Conservation (phyloP, 2,329 filamentous ascomycete genomes). For the Arthrinium puccinioides region DNA sequence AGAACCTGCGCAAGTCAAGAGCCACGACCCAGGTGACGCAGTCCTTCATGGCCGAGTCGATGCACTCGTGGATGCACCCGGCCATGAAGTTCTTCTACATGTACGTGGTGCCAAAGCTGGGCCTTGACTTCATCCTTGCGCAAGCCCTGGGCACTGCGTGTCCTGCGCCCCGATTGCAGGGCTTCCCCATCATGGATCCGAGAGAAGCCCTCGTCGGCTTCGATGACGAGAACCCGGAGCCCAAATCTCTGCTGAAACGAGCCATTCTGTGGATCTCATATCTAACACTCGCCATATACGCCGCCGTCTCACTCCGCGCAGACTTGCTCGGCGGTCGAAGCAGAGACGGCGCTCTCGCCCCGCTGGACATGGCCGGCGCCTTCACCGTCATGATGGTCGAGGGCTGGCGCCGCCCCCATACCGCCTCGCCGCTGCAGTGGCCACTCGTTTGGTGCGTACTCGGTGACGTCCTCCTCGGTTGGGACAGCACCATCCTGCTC, state of each 20-base stretch:
- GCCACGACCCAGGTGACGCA: not conserved
- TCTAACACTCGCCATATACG: not conserved
- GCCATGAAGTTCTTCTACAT: not conserved
- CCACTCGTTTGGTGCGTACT: not conserved
- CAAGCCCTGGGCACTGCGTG: not conserved
- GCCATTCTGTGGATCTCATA: not conserved
- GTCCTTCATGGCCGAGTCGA: not conserved
- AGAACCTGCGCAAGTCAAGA: not conserved
- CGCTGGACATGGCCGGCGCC: not conserved
- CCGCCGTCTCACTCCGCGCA: not conserved
- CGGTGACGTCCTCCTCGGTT: not conserved
- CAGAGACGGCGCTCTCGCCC: not conserved
- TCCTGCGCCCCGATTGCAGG: not conserved
- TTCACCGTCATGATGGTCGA: constrained; percentile 1
- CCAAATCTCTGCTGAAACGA: not conserved
- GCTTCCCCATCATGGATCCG: not conserved
- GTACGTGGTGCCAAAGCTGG: not conserved
- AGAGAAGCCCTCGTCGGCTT: not conserved
- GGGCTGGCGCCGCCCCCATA: constrained; percentile 2
- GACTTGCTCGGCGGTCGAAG: not conserved
- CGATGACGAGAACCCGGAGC: not conserved
- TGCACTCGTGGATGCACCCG: constrained; percentile 1
- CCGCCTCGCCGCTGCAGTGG: not conserved
- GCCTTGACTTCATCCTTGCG: not conserved
- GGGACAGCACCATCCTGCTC: not conserved